Evolutionary conservation across 306 rosid species (phyloP), one percentile per base, ranked within the genome.

Genomic region (Lotus japonicus): DNA sequence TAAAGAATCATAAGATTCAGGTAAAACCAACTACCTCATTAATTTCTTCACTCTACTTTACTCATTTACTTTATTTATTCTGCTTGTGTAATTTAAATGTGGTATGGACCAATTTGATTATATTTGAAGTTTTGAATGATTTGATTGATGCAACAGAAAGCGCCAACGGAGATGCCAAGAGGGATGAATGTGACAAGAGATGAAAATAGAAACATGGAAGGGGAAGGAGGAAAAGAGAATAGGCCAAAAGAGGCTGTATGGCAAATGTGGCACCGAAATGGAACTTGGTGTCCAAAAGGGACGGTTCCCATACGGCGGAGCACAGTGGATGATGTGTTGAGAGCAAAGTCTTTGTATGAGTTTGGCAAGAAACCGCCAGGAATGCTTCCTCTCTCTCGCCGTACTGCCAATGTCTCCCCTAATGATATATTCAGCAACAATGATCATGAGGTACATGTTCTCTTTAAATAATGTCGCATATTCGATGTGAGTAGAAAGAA

Each of bases 251-350:
- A 9, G 11, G 55, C 0, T 7, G 18, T 80, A 58, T 78, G 83
- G 85, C 96, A 92, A 71, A 87, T 70, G 89, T 92, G 97, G 97
- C 96, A 88, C 55, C 44, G 49, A 38, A 92, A 92, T 36, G 91
- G 97, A 76, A 92, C 94, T 14, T 60, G 77, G 31, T 92, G 98
- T 49, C 96, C 94, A 0, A 80, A 75, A 48, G 97, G 98, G 11
- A 92, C 85, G 6, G 79, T 92, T 66, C 96, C 98, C 0, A 52
- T 89, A 72, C 77, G 97, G 35, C 84, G 91, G 42, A 86, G 83
- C 81, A 66, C 70, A 3, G 68, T 70, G 62, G 9, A 80, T 10
- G 96, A 88, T 36, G 95, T 85, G 41, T 49, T 89, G 50, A 79
- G 97, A 70, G 82, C 91, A 6, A 92, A 86, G 87, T 92, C 97